These are phyloP conservation scores for Lanmaoa rubissima DNA, from an alignment of 768 basidiomycete genomes.

Conservation along the genomic window DNA sequence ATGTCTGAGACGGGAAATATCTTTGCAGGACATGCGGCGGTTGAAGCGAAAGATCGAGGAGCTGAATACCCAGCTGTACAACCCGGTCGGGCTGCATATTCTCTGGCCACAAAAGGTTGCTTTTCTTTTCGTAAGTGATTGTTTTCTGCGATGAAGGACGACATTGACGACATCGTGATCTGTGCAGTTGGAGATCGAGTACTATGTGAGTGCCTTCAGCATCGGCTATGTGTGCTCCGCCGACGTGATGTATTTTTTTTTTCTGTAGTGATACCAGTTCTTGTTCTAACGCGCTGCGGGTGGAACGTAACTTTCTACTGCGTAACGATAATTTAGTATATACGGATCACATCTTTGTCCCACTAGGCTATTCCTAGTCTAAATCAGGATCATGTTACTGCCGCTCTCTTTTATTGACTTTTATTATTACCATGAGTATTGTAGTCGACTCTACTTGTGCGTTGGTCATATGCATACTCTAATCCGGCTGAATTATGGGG, in stretches of 20 bases:
- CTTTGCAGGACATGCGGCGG: slow-evolving; percentile 69
- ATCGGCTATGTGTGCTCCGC: neutral
- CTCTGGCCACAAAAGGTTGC: slow-evolving; percentile 83
- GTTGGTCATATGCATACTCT: neutral
- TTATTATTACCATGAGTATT: slow-evolving; percentile 6
- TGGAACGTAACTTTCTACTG: slow-evolving; percentile 4
- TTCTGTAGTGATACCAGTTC: slow-evolving; percentile 21
- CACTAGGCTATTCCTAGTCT: slow-evolving; percentile 4
- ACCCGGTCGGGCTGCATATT: slow-evolving; percentile 84
- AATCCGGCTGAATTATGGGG: too few relatives aligned
- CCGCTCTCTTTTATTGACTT: neutral
- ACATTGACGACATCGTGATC: neutral
- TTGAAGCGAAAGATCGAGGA: slow-evolving; percentile 61
- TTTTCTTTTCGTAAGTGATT: slow-evolving; percentile 81
- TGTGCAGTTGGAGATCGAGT: slow-evolving; percentile 88
- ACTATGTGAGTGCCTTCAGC: slow-evolving; percentile 61
- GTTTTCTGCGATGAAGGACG: neutral
- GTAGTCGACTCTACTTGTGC: neutral
- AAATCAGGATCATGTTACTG: too few relatives aligned
- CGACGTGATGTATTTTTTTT: neutral
- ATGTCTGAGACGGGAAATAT: slow-evolving; percentile 1
- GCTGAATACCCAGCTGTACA: slow-evolving; percentile 72
- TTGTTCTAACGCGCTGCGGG: neutral
- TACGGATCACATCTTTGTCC: slow-evolving; percentile 4
- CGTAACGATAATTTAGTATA: slow-evolving; percentile 16